Evolutionary conservation across 805 yeast genomes (phyloP).

Genomic region (Hanseniaspora vineae): DNA sequence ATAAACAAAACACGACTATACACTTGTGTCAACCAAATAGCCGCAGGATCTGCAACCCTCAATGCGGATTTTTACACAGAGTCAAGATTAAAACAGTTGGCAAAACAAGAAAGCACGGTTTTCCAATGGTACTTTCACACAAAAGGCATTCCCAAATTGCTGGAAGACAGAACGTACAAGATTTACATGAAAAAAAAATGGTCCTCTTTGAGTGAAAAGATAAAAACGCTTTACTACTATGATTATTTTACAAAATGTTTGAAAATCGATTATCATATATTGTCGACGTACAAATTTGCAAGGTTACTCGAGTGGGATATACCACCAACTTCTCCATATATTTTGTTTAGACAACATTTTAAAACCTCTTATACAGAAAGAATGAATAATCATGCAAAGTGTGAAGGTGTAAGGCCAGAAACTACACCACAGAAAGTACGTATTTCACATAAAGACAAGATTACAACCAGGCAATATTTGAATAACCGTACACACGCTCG

Average conservation of each 20-base stretch:
- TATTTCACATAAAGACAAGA: too few relatives aligned
- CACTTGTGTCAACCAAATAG: neutral
- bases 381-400: too few relatives aligned
- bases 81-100: too few relatives aligned
- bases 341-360: constrained; percentile 14
- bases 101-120: neutral
- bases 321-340: constrained; percentile 15
- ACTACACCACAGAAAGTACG: too few relatives aligned
- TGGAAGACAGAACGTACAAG: neutral
- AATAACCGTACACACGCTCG: neutral
- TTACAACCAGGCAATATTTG: neutral
- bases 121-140: neutral
- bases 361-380: constrained; percentile 2
- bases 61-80: neutral
- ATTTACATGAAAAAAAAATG: constrained; percentile 14
- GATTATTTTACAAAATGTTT: constrained; percentile 11
- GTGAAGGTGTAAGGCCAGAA: too few relatives aligned
- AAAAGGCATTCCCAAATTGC: neutral
- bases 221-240: constrained; percentile 14
- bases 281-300: constrained; percentile 14
- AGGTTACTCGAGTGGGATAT: constrained; percentile 12
- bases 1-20: neutral
- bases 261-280: constrained; percentile 7
- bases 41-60: neutral
- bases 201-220: constrained; percentile 12